Evolutionary conservation across 495 filamentous ascomycete species (phyloP).

Genomic region (Baudoinia panamericana): DNA sequence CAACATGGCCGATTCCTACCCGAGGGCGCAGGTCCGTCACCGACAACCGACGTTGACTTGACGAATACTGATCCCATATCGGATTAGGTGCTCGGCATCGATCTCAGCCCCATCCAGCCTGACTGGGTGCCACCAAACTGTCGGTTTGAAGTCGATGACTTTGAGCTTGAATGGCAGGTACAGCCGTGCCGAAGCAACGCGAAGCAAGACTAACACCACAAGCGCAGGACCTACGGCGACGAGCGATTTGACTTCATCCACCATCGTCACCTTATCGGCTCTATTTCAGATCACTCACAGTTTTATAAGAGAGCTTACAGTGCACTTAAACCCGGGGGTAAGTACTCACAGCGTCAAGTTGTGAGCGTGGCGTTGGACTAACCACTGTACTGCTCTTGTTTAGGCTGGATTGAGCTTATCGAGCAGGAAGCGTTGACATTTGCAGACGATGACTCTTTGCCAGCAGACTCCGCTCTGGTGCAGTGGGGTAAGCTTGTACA

Average conservation of each 20-base stretch:
- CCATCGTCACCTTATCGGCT: constrained; percentile 15
- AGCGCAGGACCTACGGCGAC: constrained; percentile 11
- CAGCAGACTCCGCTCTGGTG: constrained; percentile 2
- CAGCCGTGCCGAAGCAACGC: too few species aligned
- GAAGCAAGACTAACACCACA: too few species aligned
- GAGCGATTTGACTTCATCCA: constrained; percentile 27
- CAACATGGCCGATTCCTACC: constrained; percentile 13
- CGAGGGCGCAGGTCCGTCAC: constrained; percentile 7
- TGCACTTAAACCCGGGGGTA: constrained; percentile 22
- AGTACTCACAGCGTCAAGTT: too few species aligned
- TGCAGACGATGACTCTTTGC: constrained; percentile 24
- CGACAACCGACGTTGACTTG: too few species aligned
- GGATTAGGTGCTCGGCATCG: constrained; percentile 26
- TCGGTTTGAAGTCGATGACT: constrained; percentile 27
- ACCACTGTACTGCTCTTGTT: too few species aligned
- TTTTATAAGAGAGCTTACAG: constrained; percentile 18
- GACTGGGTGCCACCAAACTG: constrained; percentile 25
- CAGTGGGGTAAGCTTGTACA: constrained; percentile 12
- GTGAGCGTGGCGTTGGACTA: too few species aligned
- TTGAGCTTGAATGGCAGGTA: constrained; percentile 22
- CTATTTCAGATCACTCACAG: constrained; percentile 22
- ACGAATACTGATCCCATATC: too few species aligned
- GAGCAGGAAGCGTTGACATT: constrained; percentile 16
- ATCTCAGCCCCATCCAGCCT: constrained; percentile 26
- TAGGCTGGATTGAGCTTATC: constrained; percentile 25